Evolutionary conservation across 805 yeast genomes (phyloP), one percentile per base, ranked within the genome.

Genomic region (Maudiozyma turicensis): DNA sequence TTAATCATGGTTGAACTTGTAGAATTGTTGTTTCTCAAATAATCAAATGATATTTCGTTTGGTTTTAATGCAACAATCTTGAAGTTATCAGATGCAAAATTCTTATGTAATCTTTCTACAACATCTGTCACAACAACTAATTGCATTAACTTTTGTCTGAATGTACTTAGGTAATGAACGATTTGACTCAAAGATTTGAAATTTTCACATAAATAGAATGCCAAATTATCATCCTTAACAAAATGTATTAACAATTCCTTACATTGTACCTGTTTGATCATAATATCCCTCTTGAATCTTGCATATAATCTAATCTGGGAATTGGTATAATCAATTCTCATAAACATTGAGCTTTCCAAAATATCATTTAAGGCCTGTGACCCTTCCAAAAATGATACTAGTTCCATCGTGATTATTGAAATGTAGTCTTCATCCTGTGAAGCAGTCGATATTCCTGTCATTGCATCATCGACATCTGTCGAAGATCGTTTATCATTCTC

Each of bases 41-140:
- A 66, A 46, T 65, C 64, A 53, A 66, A 66, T 8, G 65, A 54
- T 11, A 66, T 64, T 49, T 66, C 67, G 44, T 65, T 63, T 7
- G 66, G 65, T 45, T 60, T 60, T 39, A 65, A 48, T 28, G 60
- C 60, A 9, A 64, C 56, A 33, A 66, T 63, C 43, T 58, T 58
- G 51, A 66, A 66, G 45, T 56, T 54, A 6, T 60, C 60, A 9
- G 68, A 60, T 11, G 62, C 58, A 48, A 66, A 66, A 44, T 59
- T 65, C 20, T 59, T 56, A 46, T 64, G 66, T 37, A 66, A 44
- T 38, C 59, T 61, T 42, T 65, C 68, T 6, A 66, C 62, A 5
- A 66, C 68, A 48, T 66, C 65, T 3, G 65, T 66, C 10, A 66
- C 40, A 10, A 64, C 54, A 26, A 65, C 63, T 43, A 66, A 48